These are phyloP conservation scores for Cyamopsis tetragonoloba DNA, from an alignment of 306 rosid species.

Conservation along the genomic window DNA sequence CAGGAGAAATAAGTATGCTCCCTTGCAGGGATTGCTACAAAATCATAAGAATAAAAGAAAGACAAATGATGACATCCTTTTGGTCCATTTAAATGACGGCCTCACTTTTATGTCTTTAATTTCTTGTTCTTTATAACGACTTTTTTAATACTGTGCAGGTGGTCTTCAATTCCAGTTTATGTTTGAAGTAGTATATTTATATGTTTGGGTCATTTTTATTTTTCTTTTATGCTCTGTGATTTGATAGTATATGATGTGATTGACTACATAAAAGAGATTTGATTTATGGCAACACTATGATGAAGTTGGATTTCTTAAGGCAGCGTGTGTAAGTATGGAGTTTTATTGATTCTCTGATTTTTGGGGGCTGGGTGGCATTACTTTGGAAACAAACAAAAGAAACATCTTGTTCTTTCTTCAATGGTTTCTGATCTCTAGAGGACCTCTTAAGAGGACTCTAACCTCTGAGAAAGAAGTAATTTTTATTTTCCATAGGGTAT, in stretches of 20 bases:
- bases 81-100: slow-evolving; percentile 16
- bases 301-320: background rate
- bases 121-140: background rate
- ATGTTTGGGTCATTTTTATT: background rate
- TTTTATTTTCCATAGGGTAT: slow-evolving; percentile 6
- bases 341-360: too few species aligned
- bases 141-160: background rate
- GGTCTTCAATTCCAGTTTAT: background rate
- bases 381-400: background rate
- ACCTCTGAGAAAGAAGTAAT: background rate
- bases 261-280: background rate
- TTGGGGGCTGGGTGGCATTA: too few species aligned
- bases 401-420: background rate
- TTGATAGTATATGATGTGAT: background rate
- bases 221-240: background rate
- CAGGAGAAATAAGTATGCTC: background rate
- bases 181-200: background rate
- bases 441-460: background rate
- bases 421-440: background rate
- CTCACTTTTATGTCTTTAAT: background rate
- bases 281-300: background rate
- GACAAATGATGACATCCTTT: background rate
- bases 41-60: background rate
- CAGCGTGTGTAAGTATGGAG: background rate
- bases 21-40: slow-evolving; percentile 1